phyloP scores from a whole-genome alignment of 2,329 filamentous ascomycete species.

The Colletotrichum sidae region DNA sequence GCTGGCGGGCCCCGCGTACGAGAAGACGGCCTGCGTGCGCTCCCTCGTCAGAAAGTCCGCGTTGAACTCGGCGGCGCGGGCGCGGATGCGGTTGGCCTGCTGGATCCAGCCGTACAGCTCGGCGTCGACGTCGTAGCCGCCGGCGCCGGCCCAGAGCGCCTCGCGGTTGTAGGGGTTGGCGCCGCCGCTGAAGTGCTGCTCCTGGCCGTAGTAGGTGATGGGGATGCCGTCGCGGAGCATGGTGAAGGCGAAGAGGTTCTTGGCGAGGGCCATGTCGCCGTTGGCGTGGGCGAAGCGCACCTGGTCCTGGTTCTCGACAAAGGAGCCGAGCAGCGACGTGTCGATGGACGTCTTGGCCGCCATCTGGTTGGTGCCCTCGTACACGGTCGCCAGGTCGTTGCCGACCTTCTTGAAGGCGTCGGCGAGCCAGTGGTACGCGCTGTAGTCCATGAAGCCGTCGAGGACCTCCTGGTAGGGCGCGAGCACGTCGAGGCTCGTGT shows the following conservation, averaged over 20 bases:
- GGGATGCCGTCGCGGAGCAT: slow-evolving; percentile 72
- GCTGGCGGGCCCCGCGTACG: slow-evolving; percentile 22
- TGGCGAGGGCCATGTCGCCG: slow-evolving; percentile 65
- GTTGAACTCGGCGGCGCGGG: slow-evolving; percentile 19
- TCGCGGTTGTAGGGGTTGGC: slow-evolving; percentile 65
- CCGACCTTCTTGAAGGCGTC: slow-evolving; percentile 9
- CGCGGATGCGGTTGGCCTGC: slow-evolving; percentile 61
- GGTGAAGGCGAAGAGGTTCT: slow-evolving; percentile 71
- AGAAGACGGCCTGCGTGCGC: slow-evolving; percentile 29
- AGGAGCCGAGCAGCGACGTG: slow-evolving; percentile 47
- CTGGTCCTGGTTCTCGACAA: slow-evolving; percentile 71
- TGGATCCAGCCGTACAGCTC: slow-evolving; percentile 62
- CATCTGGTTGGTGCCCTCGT: slow-evolving; percentile 38
- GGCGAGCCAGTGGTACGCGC: slow-evolving; percentile 53
- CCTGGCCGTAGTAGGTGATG: slow-evolving; percentile 74
- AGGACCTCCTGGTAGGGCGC: slow-evolving; percentile 65
- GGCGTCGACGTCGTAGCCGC: slow-evolving; percentile 54
- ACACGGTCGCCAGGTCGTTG: slow-evolving; percentile 45
- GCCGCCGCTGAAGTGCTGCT: slow-evolving; percentile 66
- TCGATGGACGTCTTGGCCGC: slow-evolving; percentile 42
- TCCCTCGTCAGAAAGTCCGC: slow-evolving; percentile 27
- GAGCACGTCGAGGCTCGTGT: slow-evolving; percentile 62
- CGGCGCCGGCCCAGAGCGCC: slow-evolving; percentile 64
- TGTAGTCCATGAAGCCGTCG: slow-evolving; percentile 71
- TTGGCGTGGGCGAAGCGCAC: slow-evolving; percentile 60